Percentiles rank a stretch among this genome's conserved stretches.
Evolutionary conservation across 2,329 filamentous ascomycete species (phyloP).

Genomic region (Monosporascus ibericus): DNA sequence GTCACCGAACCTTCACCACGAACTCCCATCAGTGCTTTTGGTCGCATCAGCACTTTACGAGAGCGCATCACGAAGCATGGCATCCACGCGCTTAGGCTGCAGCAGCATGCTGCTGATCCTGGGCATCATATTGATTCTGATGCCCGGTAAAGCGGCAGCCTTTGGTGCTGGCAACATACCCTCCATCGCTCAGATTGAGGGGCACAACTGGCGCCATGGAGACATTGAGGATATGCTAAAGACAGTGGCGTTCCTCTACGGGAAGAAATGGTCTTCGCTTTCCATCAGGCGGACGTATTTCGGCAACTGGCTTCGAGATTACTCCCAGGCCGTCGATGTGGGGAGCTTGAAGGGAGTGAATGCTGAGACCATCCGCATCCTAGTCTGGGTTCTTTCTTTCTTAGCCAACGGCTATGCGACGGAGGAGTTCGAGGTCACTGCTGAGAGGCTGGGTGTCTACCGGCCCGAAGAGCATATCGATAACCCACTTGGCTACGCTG

Average conservation of each 20-base stretch:
- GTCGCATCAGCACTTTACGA: background rate
- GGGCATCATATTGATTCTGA: conserved; percentile 47
- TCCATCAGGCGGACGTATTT: conserved; percentile 76
- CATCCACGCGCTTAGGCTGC: conserved; percentile 40
- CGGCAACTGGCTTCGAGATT: conserved; percentile 82
- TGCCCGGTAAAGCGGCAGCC: conserved; percentile 51
- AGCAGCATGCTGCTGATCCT: conserved; percentile 47
- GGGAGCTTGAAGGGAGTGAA: conserved; percentile 74
- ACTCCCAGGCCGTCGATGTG: conserved; percentile 77
- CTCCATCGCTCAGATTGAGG: conserved; percentile 57
- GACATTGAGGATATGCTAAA: conserved; percentile 81
- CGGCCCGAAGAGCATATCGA: conserved; percentile 70
- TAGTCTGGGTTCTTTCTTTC: conserved; percentile 79
- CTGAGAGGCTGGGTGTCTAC: conserved; percentile 74
- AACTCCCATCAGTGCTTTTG: background rate
- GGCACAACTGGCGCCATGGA: conserved; percentile 65
- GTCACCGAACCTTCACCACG: background rate
- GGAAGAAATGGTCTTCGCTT: conserved; percentile 80
- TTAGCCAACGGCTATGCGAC: conserved; percentile 81
- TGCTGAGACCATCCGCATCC: conserved; percentile 68
- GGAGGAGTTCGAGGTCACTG: conserved; percentile 76
- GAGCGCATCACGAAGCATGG: conserved; percentile 32
- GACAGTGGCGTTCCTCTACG: conserved; percentile 68
- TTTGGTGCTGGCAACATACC: conserved; percentile 69
- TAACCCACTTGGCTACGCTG: conserved; percentile 80